Evolutionary conservation across 2,329 filamentous ascomycete genomes (phyloP).

Genomic region (Zymoseptoria tritici): DNA sequence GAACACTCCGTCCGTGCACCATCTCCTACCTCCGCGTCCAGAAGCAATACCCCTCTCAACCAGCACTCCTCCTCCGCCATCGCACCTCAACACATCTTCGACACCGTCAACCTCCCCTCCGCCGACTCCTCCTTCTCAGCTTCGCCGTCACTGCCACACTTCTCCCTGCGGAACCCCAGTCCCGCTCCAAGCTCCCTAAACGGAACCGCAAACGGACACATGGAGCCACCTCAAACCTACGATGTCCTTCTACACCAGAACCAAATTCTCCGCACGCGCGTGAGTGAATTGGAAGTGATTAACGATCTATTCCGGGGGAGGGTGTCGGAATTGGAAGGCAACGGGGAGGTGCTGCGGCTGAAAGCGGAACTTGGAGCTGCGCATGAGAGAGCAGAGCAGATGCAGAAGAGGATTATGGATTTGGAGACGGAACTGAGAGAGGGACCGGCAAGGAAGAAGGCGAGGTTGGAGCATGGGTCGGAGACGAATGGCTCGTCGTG

Average conservation of each 20-base stretch:
- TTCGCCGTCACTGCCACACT: slow-evolving; percentile 40
- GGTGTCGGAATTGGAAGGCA: slow-evolving; percentile 66
- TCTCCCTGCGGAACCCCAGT: slow-evolving; percentile 45
- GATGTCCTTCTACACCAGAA: slow-evolving; percentile 75
- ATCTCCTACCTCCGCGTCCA: slow-evolving; percentile 54
- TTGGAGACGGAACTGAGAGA: slow-evolving; percentile 8
- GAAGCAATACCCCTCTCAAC: slow-evolving; percentile 66
- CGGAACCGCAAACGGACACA: slow-evolving; percentile 46
- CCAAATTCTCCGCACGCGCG: slow-evolving; percentile 83
- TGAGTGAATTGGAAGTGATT: slow-evolving; percentile 92
- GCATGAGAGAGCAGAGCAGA: slow-evolving; percentile 10
- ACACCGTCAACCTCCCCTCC: slow-evolving; percentile 59
- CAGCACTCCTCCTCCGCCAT: slow-evolving; percentile 52
- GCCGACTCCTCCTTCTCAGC: slow-evolving; percentile 52
- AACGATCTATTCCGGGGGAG: slow-evolving; percentile 62
- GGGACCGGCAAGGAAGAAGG: slow-evolving; percentile 16
- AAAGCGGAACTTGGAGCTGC: slow-evolving; percentile 52
- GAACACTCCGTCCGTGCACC: slow-evolving; percentile 9
- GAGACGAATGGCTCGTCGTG: background rate
- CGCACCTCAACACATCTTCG: slow-evolving; percentile 71
- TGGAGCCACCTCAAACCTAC: slow-evolving; percentile 67
- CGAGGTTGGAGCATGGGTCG: slow-evolving; percentile 7
- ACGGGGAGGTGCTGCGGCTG: slow-evolving; percentile 50
- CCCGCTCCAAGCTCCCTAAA: slow-evolving; percentile 52
- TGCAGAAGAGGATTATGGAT: slow-evolving; percentile 15